Evolutionary conservation across 495 filamentous ascomycete species (phyloP).

Genomic region (Penicillium samsonianum): DNA sequence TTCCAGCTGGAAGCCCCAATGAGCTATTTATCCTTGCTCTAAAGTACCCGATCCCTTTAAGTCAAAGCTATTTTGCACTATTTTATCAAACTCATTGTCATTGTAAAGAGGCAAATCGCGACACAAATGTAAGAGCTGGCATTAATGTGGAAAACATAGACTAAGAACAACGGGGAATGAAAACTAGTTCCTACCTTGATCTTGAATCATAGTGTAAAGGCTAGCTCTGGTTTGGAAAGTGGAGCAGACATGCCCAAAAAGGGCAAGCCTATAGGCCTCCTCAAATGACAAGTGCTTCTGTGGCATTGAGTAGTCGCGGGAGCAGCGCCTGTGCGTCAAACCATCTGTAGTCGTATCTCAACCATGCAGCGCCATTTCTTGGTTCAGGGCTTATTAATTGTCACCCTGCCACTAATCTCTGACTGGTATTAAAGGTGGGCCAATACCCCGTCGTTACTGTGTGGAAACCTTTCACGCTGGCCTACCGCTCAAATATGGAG

Average conservation of each 20-base stretch:
- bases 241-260: background rate
- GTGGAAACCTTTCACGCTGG: background rate
- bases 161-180: background rate
- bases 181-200: background rate
- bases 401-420: background rate
- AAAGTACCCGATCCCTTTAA: too few relatives aligned
- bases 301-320: slow-evolving; percentile 1
- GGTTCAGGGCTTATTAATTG: background rate
- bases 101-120: too few relatives aligned
- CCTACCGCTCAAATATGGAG: slow-evolving; percentile 3
- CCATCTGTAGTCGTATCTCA: background rate
- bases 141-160: too few relatives aligned
- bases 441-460: slow-evolving; percentile 2
- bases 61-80: too few relatives aligned
- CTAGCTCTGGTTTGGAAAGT: slow-evolving; percentile 2
- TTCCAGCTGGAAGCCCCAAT: too few relatives aligned
- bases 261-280: background rate
- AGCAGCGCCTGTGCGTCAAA: background rate
- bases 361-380: background rate
- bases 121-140: too few relatives aligned
- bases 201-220: too few relatives aligned
- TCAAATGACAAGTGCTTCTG: background rate
- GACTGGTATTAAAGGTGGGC: background rate
- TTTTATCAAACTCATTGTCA: too few relatives aligned
- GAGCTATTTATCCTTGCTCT: too few relatives aligned